phyloP scores from a whole-genome alignment of 2,329 filamentous ascomycete species.

The Epichloe elymi region DNA sequence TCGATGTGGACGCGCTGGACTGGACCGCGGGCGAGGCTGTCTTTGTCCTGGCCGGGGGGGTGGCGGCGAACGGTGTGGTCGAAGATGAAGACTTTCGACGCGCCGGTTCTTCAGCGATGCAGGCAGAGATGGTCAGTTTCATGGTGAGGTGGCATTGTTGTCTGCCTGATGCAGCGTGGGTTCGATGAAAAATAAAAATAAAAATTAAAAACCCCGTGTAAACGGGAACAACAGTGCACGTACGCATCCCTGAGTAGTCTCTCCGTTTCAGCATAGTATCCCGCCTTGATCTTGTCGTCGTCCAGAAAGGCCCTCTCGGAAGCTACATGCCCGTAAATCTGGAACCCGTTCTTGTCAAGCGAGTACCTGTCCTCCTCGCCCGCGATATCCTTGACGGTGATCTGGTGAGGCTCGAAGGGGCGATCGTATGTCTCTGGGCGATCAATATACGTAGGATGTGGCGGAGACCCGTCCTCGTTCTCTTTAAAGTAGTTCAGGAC shows the following conservation, averaged over 20 bases:
- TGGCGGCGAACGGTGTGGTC: slow-evolving; percentile 43
- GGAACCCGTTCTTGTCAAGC: slow-evolving; percentile 27
- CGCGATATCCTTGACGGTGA: slow-evolving; percentile 22
- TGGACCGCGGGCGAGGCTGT: slow-evolving; percentile 26
- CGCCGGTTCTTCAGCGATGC: slow-evolving; percentile 34
- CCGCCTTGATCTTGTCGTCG: slow-evolving; percentile 45
- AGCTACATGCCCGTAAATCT: slow-evolving; percentile 17
- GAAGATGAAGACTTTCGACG: slow-evolving; percentile 43
- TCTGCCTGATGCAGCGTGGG: no score
- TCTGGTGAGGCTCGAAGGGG: slow-evolving; percentile 14
- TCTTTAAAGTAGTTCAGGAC: slow-evolving; percentile 26
- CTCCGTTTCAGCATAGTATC: slow-evolving; percentile 64
- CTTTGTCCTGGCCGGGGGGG: slow-evolving; percentile 28
- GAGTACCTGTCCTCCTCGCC: slow-evolving; percentile 23
- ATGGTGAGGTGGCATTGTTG: no score
- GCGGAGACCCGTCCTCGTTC: slow-evolving; percentile 27
- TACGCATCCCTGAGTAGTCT: slow-evolving; percentile 47
- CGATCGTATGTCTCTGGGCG: slow-evolving; percentile 22
- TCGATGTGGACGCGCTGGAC: slow-evolving; percentile 41
- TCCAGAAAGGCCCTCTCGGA: slow-evolving; percentile 30
- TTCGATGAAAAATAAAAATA: no score
- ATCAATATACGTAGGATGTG: slow-evolving; percentile 21
- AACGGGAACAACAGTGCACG: slow-evolving; percentile 8
- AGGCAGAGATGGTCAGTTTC: no score
- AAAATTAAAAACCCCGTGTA: no score